Conservation (phyloP, 2,329 filamentous ascomycete species). For the Cladophialophora chaetospira region DNA sequence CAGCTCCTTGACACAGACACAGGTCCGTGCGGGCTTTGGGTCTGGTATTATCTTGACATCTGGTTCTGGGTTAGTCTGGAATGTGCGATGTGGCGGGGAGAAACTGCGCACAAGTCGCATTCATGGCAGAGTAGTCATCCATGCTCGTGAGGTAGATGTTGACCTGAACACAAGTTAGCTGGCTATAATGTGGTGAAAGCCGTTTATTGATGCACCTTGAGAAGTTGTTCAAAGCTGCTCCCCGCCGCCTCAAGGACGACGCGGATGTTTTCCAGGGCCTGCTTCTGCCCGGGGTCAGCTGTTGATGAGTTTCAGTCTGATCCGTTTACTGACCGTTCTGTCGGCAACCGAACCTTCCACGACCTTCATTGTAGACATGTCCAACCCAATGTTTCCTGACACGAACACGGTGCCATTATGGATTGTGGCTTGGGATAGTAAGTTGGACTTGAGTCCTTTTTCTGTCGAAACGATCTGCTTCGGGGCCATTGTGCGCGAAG, state of each 20-base stretch:
- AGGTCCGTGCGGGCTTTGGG: conserved; percentile 33
- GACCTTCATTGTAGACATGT: conserved; percentile 30
- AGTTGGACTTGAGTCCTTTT: conserved; percentile 32
- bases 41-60: conserved; percentile 30
- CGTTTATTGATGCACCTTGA: conserved; percentile 55
- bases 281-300: conserved; percentile 11
- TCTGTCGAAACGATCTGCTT: conserved; percentile 28
- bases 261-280: conserved; percentile 52
- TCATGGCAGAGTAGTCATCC: conserved; percentile 74
- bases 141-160: conserved; percentile 68
- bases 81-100: conserved; percentile 11
- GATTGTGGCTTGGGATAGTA: conserved; percentile 36
- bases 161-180: too few species aligned
- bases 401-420: conserved; percentile 35
- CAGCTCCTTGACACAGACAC: conserved; percentile 33
- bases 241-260: conserved; percentile 64
- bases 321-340: conserved; percentile 29
- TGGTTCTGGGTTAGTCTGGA: conserved; percentile 18
- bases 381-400: conserved; percentile 34
- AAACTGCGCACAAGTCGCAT: conserved; percentile 64
- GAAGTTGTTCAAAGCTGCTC: conserved; percentile 59
- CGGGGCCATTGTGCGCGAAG: conserved; percentile 24
- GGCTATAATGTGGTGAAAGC: neutral
- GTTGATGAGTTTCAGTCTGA: neutral
- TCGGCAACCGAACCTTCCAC: conserved; percentile 33